Evolutionary conservation across 2,329 filamentous ascomycete species (phyloP).

Genomic region (Stemphylium beticola): DNA sequence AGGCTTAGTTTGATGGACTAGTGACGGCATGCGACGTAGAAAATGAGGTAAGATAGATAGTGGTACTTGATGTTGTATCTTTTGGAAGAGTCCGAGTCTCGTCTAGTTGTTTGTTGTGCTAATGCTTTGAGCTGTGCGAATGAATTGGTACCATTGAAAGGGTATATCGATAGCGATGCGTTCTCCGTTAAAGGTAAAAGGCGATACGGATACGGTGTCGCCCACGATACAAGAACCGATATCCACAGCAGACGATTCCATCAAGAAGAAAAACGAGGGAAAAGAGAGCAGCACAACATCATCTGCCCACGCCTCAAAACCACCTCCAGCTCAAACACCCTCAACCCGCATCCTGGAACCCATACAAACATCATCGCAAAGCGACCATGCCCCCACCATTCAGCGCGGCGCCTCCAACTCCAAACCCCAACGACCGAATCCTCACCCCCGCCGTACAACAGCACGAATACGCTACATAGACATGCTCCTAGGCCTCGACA

Average conservation of each 20-base stretch:
- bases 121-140: background rate
- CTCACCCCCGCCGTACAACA: slow-evolving; percentile 35
- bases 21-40: background rate
- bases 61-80: background rate
- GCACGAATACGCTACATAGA: slow-evolving; percentile 39
- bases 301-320: background rate
- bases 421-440: slow-evolving; percentile 19
- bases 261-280: background rate
- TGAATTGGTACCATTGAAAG: no score
- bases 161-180: no score
- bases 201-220: background rate
- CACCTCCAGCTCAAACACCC: slow-evolving; percentile 12
- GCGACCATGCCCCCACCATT: background rate
- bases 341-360: slow-evolving; percentile 29
- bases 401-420: background rate
- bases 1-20: background rate
- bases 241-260: background rate
- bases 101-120: background rate
- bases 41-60: background rate
- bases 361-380: background rate
- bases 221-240: background rate
- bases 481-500: slow-evolving; percentile 58
- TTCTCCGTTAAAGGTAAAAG: background rate
- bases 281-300: background rate
- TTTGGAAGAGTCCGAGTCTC: background rate